A percentile compares a stretch with the other conserved stretches of the same genome.
phyloP scores from a whole-genome alignment of 2,329 filamentous ascomycete genomes.

The Curvularia spicifera region DNA sequence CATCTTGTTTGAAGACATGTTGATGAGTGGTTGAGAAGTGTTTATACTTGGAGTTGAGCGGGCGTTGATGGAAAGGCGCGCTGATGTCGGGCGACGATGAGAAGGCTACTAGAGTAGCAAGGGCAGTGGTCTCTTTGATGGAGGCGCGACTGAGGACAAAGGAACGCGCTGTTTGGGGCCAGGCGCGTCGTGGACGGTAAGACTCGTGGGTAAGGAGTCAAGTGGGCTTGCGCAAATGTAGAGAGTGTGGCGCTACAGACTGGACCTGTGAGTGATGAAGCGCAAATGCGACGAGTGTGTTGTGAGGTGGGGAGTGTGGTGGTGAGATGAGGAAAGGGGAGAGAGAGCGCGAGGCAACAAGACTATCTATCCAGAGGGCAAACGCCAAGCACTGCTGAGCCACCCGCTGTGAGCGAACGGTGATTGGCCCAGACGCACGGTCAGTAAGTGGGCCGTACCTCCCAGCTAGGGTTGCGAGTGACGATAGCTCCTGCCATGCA shows the following conservation, averaged over 20 bases:
- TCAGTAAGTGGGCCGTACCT: constrained; percentile 20
- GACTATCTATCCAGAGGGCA: constrained; percentile 24
- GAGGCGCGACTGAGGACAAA: constrained; percentile 22
- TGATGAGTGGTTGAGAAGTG: constrained; percentile 25
- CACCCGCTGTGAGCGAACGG: constrained; percentile 1
- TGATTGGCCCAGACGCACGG: constrained; percentile 16
- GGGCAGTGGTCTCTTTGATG: constrained; percentile 16
- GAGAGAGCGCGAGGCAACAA: constrained; percentile 23
- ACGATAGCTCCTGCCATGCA: constrained; percentile 32
- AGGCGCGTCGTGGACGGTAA: constrained; percentile 28
- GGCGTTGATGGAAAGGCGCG: constrained; percentile 20
- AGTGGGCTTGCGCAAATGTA: constrained; percentile 24
- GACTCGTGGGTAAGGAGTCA: constrained; percentile 15
- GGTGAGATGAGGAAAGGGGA: constrained; percentile 21
- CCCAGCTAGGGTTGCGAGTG: constrained; percentile 22
- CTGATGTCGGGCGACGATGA: constrained; percentile 20
- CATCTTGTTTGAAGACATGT: constrained; percentile 71
- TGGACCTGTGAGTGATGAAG: constrained; percentile 18
- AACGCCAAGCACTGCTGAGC: constrained; percentile 17
- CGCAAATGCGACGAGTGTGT: constrained; percentile 13
- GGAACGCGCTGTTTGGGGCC: constrained; percentile 28
- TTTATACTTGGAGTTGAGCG: constrained; percentile 22
- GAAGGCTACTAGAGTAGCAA: constrained; percentile 14
- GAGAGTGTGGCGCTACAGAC: constrained; percentile 18
- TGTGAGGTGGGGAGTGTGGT: constrained; percentile 14